These are phyloP conservation scores for Cynara cardunculus DNA, from an alignment of 129 eudicot species.

Conservation along the genomic window DNA sequence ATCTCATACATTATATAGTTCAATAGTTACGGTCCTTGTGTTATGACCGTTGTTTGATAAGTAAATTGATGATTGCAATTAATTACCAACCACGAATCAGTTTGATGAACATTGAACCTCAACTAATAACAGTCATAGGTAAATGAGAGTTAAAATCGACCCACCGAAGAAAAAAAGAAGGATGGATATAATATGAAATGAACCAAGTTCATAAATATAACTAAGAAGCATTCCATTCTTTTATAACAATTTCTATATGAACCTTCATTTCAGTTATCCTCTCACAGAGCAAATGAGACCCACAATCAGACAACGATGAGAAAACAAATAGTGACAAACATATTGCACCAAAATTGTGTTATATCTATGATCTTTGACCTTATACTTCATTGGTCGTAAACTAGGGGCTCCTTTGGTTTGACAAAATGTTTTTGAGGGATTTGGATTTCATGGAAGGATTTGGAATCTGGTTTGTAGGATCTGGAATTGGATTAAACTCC, in stretches of 20 bases:
- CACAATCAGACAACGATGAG: neutral
- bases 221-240: neutral
- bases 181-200: neutral
- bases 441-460: too few relatives aligned
- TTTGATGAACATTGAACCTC: neutral
- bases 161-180: neutral
- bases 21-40: too few relatives aligned
- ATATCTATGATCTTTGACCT: neutral
- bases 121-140: neutral
- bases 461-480: too few relatives aligned
- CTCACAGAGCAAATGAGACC: neutral
- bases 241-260: neutral
- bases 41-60: neutral
- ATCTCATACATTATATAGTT: neutral
- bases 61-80: neutral
- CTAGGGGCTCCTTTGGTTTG: too few relatives aligned
- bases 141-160: too few relatives aligned
- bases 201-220: neutral
- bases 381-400: neutral
- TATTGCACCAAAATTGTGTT: neutral
- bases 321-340: neutral
- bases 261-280: too few relatives aligned
- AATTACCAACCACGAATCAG: too few relatives aligned
- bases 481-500: too few relatives aligned
- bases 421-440: too few relatives aligned